Evolutionary conservation across 148 eudicot species (phyloP), one percentile per base, ranked within the genome.

Genomic region (Rhododendron mucronatum): DNA sequence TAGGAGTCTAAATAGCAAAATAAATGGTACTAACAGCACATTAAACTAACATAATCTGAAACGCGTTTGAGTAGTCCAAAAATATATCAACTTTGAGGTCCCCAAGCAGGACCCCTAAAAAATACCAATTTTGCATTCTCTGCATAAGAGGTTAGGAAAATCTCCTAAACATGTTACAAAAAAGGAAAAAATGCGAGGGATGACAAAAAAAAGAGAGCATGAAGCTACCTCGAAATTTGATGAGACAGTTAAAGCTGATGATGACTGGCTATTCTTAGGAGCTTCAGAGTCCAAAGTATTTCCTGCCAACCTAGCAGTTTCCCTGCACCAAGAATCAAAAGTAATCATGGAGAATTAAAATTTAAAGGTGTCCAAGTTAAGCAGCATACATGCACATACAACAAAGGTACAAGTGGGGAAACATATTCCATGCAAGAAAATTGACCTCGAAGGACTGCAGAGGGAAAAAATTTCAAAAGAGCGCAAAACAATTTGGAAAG

Each of bases 181-280:
- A 59, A 76, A 74, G 51, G 14, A 20, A 37, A 82, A 50, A 71
- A 44, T 35, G 84, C 41, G 20, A 53, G 11, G 71, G 80, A 65
- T 75, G 53, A 84, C 67, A 65, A 47, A 82, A 77, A 23, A 23
- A 47, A 81, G 48, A 82, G 44, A 37, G 50, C 48, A 28, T 28
- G 57, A 57, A 44, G 37, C 44, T 92, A 93, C 98, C 98, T 95
- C 98, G 78, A 95, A 95, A 84, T 95, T 95, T 71, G 98, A 93
- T 51, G 98, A 93, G 79, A 95, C 93, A 73, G 89, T 91, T 69
- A 93, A 88, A 81, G 94, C 87, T 84, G 95, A 86, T n/a, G 91
- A 87, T 47, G 86, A 84, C 75, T 86, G 93, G 89, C 88, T 85
- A 85, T 53, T 89, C 87, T 88, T 92, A 69, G 91, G 88, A 88